These are phyloP conservation scores for Sequoia sempervirens DNA, from an alignment of 75 land plant genomes.

Conservation along the genomic window DNA sequence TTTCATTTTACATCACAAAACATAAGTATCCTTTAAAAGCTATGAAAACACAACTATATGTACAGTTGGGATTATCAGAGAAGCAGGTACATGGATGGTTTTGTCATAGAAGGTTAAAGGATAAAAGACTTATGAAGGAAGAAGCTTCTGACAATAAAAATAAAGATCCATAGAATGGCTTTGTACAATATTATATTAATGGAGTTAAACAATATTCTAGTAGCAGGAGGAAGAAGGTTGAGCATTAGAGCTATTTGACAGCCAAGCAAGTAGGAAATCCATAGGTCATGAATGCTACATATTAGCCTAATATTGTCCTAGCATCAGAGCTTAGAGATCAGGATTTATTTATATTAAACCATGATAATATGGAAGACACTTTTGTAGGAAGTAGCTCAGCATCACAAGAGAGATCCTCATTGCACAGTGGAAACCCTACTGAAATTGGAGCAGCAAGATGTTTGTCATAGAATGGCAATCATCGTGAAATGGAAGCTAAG, in stretches of 20 bases:
- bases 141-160: conserved; percentile 26
- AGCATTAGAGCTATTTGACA: conserved; percentile 16
- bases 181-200: conserved; percentile 31
- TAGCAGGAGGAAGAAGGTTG: conserved; percentile 44
- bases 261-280: conserved; percentile 38
- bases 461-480: not conserved
- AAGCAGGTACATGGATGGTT: conserved; percentile 72
- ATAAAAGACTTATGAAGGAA: conserved; percentile 39
- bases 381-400: conserved; percentile 37
- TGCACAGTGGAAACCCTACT: conserved; percentile 1
- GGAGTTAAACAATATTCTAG: conserved; percentile 47
- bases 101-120: conserved; percentile 67
- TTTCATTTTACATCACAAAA: conserved; percentile 20
- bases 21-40: conserved; percentile 56
- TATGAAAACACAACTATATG: conserved; percentile 35
- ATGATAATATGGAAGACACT: conserved; percentile 21
- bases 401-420: conserved; percentile 17
- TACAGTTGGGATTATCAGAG: conserved; percentile 41
- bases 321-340: conserved; percentile 18
- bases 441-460: not conserved
- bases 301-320: conserved; percentile 21
- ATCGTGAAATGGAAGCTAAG: not conserved
- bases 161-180: conserved; percentile 30
- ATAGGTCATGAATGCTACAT: conserved; percentile 13
- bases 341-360: not conserved